Conservation (phyloP, 2,329 filamentous ascomycete genomes). For the Fusarium marasasianum region DNA sequence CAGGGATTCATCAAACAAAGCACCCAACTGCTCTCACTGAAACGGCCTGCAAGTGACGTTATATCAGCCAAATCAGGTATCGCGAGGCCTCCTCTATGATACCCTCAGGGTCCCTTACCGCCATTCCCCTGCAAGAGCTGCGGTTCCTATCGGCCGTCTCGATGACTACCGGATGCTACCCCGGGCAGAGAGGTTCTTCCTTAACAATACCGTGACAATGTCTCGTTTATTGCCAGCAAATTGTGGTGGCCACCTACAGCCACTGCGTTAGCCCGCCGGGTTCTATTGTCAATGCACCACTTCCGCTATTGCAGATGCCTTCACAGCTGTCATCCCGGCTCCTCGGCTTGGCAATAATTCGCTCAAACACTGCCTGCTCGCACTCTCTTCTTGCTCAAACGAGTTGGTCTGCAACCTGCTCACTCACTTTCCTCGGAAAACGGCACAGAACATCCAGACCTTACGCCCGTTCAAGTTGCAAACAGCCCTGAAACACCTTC, state of each 20-base stretch:
- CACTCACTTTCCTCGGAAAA: slow-evolving; percentile 13
- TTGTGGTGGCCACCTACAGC: slow-evolving; percentile 11
- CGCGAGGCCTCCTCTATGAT: slow-evolving; percentile 10
- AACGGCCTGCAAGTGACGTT: slow-evolving; percentile 19
- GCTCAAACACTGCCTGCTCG: slow-evolving; percentile 23
- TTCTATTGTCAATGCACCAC: slow-evolving; percentile 25
- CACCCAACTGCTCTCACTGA: background rate
- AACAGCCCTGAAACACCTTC: background rate
- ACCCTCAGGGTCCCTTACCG: slow-evolving; percentile 31
- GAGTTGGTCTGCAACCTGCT: slow-evolving; percentile 13
- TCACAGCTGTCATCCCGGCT: background rate
- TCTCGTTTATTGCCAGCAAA: background rate
- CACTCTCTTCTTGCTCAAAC: slow-evolving; percentile 8
- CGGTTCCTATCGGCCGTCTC: slow-evolving; percentile 30
- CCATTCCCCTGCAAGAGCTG: slow-evolving; percentile 14
- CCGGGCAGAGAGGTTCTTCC: slow-evolving; percentile 3
- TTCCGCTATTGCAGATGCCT: slow-evolving; percentile 18
- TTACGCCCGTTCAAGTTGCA: slow-evolving; percentile 9
- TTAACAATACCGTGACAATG: slow-evolving; percentile 24
- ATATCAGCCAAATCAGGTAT: slow-evolving; percentile 23
- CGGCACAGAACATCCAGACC: slow-evolving; percentile 7
- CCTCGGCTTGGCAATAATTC: slow-evolving; percentile 30
- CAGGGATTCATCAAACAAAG: slow-evolving; percentile 3
- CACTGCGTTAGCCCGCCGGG: slow-evolving; percentile 5
- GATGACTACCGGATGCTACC: slow-evolving; percentile 22